phyloP scores from a whole-genome alignment of 2,329 filamentous ascomycete genomes.

The Fusarium drepaniforme region DNA sequence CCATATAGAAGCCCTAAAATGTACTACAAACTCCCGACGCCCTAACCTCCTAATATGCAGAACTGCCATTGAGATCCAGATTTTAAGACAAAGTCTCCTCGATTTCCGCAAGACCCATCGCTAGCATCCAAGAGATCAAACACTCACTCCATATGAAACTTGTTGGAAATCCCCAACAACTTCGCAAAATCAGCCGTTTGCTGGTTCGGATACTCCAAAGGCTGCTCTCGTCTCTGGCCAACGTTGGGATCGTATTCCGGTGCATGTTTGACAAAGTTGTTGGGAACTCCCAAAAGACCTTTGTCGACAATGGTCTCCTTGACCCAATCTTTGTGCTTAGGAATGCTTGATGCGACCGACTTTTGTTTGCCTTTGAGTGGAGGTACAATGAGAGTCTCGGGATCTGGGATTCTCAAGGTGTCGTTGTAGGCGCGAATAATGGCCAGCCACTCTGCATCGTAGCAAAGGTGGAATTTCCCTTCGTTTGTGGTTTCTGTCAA shows the following conservation, averaged over 20 bases:
- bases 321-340: conserved; percentile 73
- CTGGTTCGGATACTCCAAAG: conserved; percentile 84
- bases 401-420: conserved; percentile 72
- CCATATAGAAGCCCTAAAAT: not conserved
- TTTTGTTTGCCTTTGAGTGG: conserved; percentile 70
- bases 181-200: conserved; percentile 87
- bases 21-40: not conserved
- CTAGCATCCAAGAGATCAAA: not conserved
- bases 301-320: conserved; percentile 75
- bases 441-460: conserved; percentile 94
- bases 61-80: not conserved
- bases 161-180: conserved; percentile 61
- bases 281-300: conserved; percentile 75
- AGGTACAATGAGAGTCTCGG: conserved; percentile 71
- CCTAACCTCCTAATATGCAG: not conserved
- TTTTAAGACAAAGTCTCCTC: too few relatives aligned
- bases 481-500: too few relatives aligned
- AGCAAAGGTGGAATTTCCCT: conserved; percentile 59
- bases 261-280: conserved; percentile 83
- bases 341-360: not conserved
- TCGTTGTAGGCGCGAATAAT: conserved; percentile 85
- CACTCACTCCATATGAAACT: not conserved
- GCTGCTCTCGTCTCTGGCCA: conserved; percentile 69
- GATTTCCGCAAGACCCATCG: not conserved
- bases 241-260: conserved; percentile 73